phyloP scores from a whole-genome alignment of 805 yeast genomes.

The Ogataea glucozyma region DNA sequence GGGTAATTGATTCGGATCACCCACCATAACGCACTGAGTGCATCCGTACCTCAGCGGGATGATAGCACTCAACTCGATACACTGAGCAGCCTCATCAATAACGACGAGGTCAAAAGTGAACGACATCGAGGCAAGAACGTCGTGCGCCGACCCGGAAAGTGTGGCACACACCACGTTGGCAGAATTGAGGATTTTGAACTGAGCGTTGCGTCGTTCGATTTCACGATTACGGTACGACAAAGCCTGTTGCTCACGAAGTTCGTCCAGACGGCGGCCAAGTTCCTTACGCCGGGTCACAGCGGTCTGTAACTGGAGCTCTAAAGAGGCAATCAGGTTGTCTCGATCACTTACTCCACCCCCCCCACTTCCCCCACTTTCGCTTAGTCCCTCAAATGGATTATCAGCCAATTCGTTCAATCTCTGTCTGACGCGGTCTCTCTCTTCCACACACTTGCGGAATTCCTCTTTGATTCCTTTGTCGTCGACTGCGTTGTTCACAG shows the following conservation, averaged over 20 bases:
- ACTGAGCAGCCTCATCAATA: conserved; percentile 96
- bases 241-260: conserved; percentile 70
- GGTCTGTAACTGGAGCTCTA: conserved; percentile 53
- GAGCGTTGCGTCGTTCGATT: conserved; percentile 71
- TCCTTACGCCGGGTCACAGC: conserved; percentile 64
- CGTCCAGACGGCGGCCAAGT: conserved; percentile 72
- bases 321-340: too few species aligned
- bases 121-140: conserved; percentile 70
- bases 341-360: too few species aligned
- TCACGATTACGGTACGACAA: conserved; percentile 75
- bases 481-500: conserved; percentile 36
- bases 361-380: too few species aligned
- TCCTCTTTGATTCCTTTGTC: conserved; percentile 51
- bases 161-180: conserved; percentile 92
- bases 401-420: conserved; percentile 31
- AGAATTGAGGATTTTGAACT: conserved; percentile 64
- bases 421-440: conserved; percentile 56
- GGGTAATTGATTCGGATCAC: conserved; percentile 97
- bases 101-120: conserved; percentile 86
- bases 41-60: conserved; percentile 94
- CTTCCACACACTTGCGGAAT: conserved; percentile 52
- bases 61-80: conserved; percentile 88
- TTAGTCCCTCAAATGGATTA: too few species aligned
- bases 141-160: conserved; percentile 92
- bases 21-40: conserved; percentile 90